A percentile compares a stretch with the other conserved stretches of the same genome.
Evolutionary conservation across 805 yeast genomes (phyloP).

Genomic region (Metschnikowia sp.): DNA sequence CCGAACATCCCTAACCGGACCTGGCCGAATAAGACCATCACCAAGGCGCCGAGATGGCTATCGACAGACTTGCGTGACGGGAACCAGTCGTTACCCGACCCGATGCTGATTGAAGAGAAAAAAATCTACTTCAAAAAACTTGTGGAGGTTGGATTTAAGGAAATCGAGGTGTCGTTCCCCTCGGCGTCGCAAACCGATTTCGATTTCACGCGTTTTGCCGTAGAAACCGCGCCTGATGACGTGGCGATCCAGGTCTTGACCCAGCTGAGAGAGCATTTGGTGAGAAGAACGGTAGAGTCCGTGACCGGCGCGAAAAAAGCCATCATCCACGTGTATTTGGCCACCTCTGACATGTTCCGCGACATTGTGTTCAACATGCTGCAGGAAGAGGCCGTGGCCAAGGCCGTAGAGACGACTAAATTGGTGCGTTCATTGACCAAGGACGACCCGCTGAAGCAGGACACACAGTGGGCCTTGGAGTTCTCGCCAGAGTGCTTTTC

Average conservation of each 20-base stretch:
- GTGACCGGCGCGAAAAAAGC: slow-evolving; percentile 72
- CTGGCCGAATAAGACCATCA: slow-evolving; percentile 67
- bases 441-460: slow-evolving; percentile 64
- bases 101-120: slow-evolving; percentile 73
- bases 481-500: slow-evolving; percentile 78
- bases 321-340: slow-evolving; percentile 68
- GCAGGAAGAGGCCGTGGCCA: slow-evolving; percentile 60
- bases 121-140: slow-evolving; percentile 72
- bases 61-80: slow-evolving; percentile 81
- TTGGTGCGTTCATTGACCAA: slow-evolving; percentile 67
- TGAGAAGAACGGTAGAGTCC: slow-evolving; percentile 71
- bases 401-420: slow-evolving; percentile 69
- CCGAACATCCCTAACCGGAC: slow-evolving; percentile 58
- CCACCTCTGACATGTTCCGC: slow-evolving; percentile 72
- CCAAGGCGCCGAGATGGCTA: slow-evolving; percentile 76
- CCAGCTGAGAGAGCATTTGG: slow-evolving; percentile 72
- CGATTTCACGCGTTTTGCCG: slow-evolving; percentile 77
- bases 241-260: slow-evolving; percentile 71
- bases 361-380: slow-evolving; percentile 75
- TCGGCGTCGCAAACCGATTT: slow-evolving; percentile 81
- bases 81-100: slow-evolving; percentile 78
- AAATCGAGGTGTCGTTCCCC: slow-evolving; percentile 78
- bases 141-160: slow-evolving; percentile 72
- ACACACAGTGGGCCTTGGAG: slow-evolving; percentile 67
- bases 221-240: slow-evolving; percentile 73